Evolutionary conservation across 176 grass and related monocot genomes (phyloP).

Genomic region (Oryza brachyantha): DNA sequence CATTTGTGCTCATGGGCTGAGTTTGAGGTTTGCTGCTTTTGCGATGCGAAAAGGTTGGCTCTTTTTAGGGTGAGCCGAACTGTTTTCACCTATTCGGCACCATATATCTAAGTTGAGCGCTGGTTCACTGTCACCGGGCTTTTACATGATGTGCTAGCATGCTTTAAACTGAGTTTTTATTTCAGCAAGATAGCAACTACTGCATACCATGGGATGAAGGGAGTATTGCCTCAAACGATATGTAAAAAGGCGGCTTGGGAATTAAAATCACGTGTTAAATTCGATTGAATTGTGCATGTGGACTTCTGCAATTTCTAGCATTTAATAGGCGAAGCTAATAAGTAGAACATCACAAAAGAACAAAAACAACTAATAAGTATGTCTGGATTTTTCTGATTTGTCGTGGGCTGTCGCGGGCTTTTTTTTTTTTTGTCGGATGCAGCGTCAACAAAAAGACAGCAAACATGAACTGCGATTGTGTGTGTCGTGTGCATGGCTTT

Average conservation of each 20-base stretch:
- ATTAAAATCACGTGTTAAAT: neutral
- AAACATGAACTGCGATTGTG: neutral
- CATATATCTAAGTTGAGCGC: neutral
- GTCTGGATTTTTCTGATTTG: neutral
- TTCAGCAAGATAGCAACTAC: neutral
- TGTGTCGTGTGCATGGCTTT: neutral
- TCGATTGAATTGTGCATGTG: neutral
- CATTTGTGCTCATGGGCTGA: neutral
- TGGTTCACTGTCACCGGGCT: neutral
- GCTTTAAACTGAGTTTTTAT: neutral
- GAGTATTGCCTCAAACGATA: neutral
- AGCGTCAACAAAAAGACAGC: neutral
- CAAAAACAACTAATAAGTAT: neutral
- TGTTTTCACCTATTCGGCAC: neutral
- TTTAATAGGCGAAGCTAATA: neutral
- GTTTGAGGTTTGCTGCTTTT: neutral
- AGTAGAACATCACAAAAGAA: neutral
- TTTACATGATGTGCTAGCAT: neutral
- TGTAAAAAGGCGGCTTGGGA: neutral
- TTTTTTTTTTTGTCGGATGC: neutral
- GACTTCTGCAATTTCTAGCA: neutral
- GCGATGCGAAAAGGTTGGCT: neutral
- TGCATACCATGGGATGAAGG: neutral
- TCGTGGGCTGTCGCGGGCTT: too few species aligned
- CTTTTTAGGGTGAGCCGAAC: neutral